Percentiles rank a stretch among this genome's conserved stretches.
Evolutionary conservation across 1,284 basidiomycete genomes (phyloP).

Genomic region (Agroathelia rolfsii): DNA sequence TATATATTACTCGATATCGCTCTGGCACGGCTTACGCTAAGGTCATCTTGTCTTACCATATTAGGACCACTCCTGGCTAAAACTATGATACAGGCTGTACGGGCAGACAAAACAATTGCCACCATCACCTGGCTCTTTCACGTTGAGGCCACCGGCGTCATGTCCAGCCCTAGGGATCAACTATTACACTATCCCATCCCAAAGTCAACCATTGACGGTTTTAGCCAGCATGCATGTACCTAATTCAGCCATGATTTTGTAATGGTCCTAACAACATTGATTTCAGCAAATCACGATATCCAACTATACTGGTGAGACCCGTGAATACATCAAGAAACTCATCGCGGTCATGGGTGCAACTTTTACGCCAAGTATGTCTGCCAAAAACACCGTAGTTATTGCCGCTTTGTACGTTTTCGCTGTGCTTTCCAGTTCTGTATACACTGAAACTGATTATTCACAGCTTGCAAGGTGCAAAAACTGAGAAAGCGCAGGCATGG

Average conservation of each 20-base stretch:
- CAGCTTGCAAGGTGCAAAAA: slow-evolving; percentile 64
- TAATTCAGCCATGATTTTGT: not conserved
- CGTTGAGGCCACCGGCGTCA: slow-evolving; percentile 51
- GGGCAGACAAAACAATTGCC: slow-evolving; percentile 54
- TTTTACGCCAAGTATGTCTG: slow-evolving; percentile 75
- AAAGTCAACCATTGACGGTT: slow-evolving; percentile 26
- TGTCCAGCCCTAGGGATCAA: slow-evolving; percentile 61
- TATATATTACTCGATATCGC: too few species aligned
- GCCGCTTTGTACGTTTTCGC: slow-evolving; percentile 62
- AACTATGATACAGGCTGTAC: slow-evolving; percentile 39
- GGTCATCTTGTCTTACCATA: too few species aligned
- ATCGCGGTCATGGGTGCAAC: slow-evolving; percentile 68
- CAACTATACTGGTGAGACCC: slow-evolving; percentile 76
- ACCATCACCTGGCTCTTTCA: slow-evolving; percentile 77
- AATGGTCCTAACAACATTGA: not conserved
- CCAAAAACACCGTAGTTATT: slow-evolving; percentile 67
- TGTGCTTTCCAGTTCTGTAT: too few species aligned
- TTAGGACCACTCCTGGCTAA: not conserved
- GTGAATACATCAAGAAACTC: slow-evolving; percentile 80
- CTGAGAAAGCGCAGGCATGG: slow-evolving; percentile 67
- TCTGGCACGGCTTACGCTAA: too few species aligned
- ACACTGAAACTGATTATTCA: too few species aligned
- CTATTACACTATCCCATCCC: slow-evolving; percentile 50
- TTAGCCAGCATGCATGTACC: slow-evolving; percentile 32
- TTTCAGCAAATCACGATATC: slow-evolving; percentile 70